A percentile compares a stretch with the other conserved stretches of the same genome.
These are phyloP conservation scores for Royoungia palumana DNA, from an alignment of 768 basidiomycete species.

Conservation along the genomic window DNA sequence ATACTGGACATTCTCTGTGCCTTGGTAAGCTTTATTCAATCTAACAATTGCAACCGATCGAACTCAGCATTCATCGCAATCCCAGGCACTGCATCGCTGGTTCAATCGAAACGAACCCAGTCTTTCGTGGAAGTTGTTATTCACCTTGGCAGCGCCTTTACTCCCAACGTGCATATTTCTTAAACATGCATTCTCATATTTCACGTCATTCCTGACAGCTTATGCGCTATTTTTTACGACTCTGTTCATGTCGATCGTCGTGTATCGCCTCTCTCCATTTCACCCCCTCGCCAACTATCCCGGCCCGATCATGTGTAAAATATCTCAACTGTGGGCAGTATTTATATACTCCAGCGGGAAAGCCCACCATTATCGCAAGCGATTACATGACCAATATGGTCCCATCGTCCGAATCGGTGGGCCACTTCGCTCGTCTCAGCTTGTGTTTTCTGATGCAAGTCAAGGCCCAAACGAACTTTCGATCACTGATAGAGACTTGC, in stretches of 20 bases:
- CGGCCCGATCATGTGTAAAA: slow-evolving; percentile 31
- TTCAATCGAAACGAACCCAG: slow-evolving; percentile 20
- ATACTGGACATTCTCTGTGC: slow-evolving; percentile 16
- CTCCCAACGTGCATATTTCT: slow-evolving; percentile 11
- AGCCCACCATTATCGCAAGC: slow-evolving; percentile 13
- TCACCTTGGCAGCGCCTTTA: slow-evolving; percentile 10
- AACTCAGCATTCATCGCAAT: not conserved
- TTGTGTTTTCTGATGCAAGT: slow-evolving; percentile 4
- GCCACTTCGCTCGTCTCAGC: not conserved
- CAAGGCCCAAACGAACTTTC: slow-evolving; percentile 40
- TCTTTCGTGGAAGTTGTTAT: slow-evolving; percentile 13
- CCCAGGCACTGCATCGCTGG: slow-evolving; percentile 12
- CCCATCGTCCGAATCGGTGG: slow-evolving; percentile 33
- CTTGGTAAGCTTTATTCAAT: slow-evolving; percentile 9
- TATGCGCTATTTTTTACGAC: slow-evolving; percentile 19
- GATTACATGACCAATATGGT: slow-evolving; percentile 31
- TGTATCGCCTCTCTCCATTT: slow-evolving; percentile 38
- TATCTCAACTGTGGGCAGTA: slow-evolving; percentile 31
- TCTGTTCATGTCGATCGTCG: slow-evolving; percentile 26
- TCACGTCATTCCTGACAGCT: slow-evolving; percentile 3
- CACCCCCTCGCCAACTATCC: slow-evolving; percentile 39
- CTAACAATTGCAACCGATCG: not conserved
- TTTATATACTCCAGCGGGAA: slow-evolving; percentile 17
- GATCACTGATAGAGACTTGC: slow-evolving; percentile 21
- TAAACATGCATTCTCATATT: slow-evolving; percentile 5